Conservation (phyloP, 257 asterid species). For the Jaltomata sinuosa region DNA sequence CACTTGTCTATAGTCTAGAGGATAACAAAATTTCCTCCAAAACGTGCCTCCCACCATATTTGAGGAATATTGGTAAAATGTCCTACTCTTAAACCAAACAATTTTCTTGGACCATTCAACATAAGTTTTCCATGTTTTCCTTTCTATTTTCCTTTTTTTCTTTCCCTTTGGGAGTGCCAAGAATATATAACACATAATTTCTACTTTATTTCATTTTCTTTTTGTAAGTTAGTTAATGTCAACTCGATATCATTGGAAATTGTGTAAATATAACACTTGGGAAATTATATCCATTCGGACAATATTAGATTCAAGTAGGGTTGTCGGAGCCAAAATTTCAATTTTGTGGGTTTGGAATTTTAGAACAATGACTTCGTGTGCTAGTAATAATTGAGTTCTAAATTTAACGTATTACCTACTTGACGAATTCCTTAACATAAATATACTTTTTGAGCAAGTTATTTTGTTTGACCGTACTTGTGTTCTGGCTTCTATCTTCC, state of each 20-base stretch:
- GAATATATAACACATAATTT: background rate
- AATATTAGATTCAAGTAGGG: no score
- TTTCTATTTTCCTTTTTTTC: background rate
- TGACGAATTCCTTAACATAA: background rate
- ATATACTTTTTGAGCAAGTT: background rate
- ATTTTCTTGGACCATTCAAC: background rate
- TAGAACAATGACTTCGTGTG: no score
- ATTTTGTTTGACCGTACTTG: background rate
- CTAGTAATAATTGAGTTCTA: no score
- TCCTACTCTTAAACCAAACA: background rate
- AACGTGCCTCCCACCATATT: constrained; percentile 9
- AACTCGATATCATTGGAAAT: no score
- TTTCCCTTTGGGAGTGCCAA: background rate
- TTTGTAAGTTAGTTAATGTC: no score
- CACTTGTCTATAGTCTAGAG: background rate
- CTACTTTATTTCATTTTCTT: no score
- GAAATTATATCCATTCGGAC: no score
- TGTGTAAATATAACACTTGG: no score
- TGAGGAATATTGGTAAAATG: background rate
- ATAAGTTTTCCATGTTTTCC: background rate
- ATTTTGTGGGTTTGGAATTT: background rate
- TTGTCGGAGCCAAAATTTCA: no score
- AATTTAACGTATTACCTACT: background rate
- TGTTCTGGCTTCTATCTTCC: background rate
- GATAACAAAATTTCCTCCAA: background rate